Base-by-base conservation (phyloP, 805 yeast species). In the Cyberlindnera mrakii region DNA sequence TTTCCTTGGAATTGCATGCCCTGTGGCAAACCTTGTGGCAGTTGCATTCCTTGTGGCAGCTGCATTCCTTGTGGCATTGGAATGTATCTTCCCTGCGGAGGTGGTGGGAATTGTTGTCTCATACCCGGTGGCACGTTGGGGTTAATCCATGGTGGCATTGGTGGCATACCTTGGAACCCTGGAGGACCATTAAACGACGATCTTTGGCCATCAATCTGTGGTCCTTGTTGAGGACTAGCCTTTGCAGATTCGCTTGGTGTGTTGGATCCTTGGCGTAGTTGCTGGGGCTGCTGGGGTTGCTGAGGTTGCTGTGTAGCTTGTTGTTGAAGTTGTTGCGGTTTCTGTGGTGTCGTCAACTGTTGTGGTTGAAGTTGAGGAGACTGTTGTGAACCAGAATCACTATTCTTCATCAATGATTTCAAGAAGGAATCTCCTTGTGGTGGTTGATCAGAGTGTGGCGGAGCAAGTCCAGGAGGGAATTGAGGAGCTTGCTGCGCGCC, bases 391-490 rank as follows among this genome's bases (percentile, higher is more conserved):
- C 27, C 27, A 16, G 32, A 42, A 38, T 19, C 35, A 15, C 3
- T 42, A 33, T 15, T 31, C 44, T 36, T 44, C 44, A 57, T 42
- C 38, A 57, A 40, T 0, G 60, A 55, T 46, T 50, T 44, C 41
- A 57, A 56, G 44, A 57, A 57, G 3, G 58, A 53, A 19, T 54
- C 59, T 37, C 44, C 46, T 18, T 42, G 53, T 27, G 40, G 46
- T 13, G 25, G 32, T 6, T 37, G 41, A 20, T 37, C 15, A 8
- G 18, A 16, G 5, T 39, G 40, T 27, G 34, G 45, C 27, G 39
- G 44, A 3, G 18, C 47, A 6, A 54, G 38, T 8, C 54, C 55
- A 25, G 57, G 57, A 14, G 57, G 59, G 31, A 47, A 48, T 31
- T 44, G 49, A 5, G 51, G 40, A 39, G 25, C 48, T 30, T 27